Evolutionary conservation across 176 grass and related monocot species (phyloP).

Genomic region (Elymus sibiricus): DNA sequence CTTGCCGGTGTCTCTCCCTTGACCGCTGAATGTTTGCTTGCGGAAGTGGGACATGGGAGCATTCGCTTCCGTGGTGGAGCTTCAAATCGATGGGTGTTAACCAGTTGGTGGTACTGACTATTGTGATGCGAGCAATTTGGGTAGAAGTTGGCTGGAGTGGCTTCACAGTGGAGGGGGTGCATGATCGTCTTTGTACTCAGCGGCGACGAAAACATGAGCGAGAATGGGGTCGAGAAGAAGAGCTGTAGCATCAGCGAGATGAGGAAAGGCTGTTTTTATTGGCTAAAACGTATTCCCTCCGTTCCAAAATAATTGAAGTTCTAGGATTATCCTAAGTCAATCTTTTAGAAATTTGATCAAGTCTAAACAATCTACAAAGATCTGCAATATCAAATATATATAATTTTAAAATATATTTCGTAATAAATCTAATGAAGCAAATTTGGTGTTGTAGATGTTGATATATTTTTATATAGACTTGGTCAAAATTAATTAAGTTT

Average conservation of each 20-base stretch:
- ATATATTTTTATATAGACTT: too few relatives aligned
- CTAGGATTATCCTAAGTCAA: too few relatives aligned
- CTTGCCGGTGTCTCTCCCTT: background rate
- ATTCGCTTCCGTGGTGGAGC: background rate
- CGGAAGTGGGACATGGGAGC: background rate
- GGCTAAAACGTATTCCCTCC: background rate
- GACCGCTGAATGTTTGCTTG: background rate
- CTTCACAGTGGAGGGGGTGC: background rate
- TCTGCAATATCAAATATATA: too few relatives aligned
- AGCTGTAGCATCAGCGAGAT: background rate
- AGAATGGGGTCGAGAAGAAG: background rate
- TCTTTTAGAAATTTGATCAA: too few relatives aligned
- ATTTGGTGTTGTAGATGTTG: too few relatives aligned
- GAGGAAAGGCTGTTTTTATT: background rate
- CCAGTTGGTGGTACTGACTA: background rate
- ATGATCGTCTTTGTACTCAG: background rate
- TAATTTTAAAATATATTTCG: too few relatives aligned
- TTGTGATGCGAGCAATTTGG: background rate
- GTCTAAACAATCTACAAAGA: too few relatives aligned
- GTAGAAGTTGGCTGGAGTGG: background rate
- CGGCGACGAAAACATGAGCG: background rate
- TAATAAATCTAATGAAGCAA: too few relatives aligned
- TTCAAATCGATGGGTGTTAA: background rate
- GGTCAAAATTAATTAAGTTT: too few relatives aligned
- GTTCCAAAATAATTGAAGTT: too few relatives aligned